Base-by-base conservation (phyloP, 306 rosid species). In the Cicer pinnatifidum region DNA sequence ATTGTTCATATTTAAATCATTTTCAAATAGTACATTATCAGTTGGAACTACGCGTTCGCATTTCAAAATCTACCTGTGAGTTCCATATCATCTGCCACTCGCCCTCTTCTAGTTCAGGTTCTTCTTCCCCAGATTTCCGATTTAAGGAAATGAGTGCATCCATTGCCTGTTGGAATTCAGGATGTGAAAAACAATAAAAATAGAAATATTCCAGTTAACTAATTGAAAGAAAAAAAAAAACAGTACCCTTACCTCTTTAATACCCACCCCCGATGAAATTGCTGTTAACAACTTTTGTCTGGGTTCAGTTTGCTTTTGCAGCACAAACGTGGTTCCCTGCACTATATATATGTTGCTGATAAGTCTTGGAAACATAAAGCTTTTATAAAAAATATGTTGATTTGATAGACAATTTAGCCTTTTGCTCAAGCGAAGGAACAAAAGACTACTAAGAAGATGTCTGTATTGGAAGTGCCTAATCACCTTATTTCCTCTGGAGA, bases 301-400 rank as follows among this genome's bases (percentile, higher is more conserved):
- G 0, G 89, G 89, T 82, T 81, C 91, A 17, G 89, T 82, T 79
- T 87, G 86, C 96, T 94, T 94, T 80, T 88, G 98, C 76, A 88
- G 82, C 77, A 94, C 97, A 78, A 94, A 94, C 56, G 96, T 91
- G 78, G 98, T 94, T 86, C 99, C 96, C 97, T 91, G 97, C 96
- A 89, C 97, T 88, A 94, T 69, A 85, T 71, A 84, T 77, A 79
- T 72, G 84, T 74, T 85, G 80, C 84, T 78, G 79, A 76, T 73
- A 69, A 80, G 73, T 56, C 81, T 91, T 73, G 90, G 89, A 77
- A 67, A 58, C 39, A 68, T 72, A 48, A 57, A 67, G 64, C 59
- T 23, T 38, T 39, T 40, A 13, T 56, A 64, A 33, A 62, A 58
- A 58, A 58, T 73, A 69, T 72, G 43, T 67, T 54, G 61, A 64